Base-by-base conservation (phyloP, 768 basidiomycete genomes). In the Boletus sensibilis region DNA sequence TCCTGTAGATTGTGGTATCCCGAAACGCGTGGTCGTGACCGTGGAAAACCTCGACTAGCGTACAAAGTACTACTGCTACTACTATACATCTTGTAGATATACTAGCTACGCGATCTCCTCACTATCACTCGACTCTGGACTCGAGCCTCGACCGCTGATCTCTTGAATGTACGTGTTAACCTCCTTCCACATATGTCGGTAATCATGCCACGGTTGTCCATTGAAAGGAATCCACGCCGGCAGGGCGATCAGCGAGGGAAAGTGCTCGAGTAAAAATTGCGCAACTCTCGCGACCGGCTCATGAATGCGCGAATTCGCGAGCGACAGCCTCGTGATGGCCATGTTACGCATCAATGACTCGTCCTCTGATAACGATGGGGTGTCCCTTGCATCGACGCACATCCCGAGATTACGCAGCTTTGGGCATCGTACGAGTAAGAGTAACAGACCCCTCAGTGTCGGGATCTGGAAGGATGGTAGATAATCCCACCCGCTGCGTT, bases 21-120 rank as follows among this genome's bases (percentile, higher is more conserved):
- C 39, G 25, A 27, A 27, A 27, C 20, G 45, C 46, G 20, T 33
- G 12, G 9, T 6, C 40, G 55, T 45, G 52, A 56, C 57, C 61
- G 65, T 64, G 67, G 59, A 61, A 64, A 63, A 56, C 14, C 25
- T 41, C 21, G 34, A 8, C 12, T 31, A 25, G 11, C 16, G 27
- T 27, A 44, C 16, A 44, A 2, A 5, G 0, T 44, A 6, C 42
- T 18, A 27, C 23, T 25, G 12, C 12, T 29, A 29, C 29, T 29
- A 5, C 1, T 29, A 11, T 31, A 1, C 27, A 18, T 45, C 44
- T 18, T 18, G 41, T 23, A 14, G 40, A 21, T 11, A 31, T 1
- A 23, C 16, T 23, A 25, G 16, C 9, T 25, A 38, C 37, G 9
- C 5, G 1, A n/a, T 12, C 10, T 10, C 27, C 41, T 25, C 41